Base-by-base conservation (phyloP, 352 stramenopile genomes). In the Globisporangium viniferum region DNA sequence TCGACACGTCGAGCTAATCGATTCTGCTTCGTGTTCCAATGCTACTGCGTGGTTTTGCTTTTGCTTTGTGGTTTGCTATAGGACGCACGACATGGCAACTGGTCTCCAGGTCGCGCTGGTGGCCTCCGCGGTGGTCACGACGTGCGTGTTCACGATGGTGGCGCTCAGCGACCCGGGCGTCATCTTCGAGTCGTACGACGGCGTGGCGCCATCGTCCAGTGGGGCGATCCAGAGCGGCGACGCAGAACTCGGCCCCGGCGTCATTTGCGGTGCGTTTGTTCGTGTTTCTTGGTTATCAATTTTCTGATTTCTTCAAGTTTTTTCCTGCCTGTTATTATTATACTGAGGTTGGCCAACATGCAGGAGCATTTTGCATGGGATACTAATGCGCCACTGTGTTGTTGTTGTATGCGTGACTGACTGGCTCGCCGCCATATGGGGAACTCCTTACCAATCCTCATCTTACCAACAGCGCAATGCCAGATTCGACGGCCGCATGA, bases 91-190 rank as follows among this genome's bases (percentile, higher is more conserved):
- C 29, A 58, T 91, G 35, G 59, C 77, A 33, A 4, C 76, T 15
- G 78, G 76, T 1, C 70, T 89, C 4, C 77, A 88, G 59, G 63
- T 86, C 14, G 75, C 80, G 44, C 66, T 93, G 29, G 14, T 88
- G 7, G 56, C 73, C 12, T 89, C 82, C 18, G 82, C 88, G 36
- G 76, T 80, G 24, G 18, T 88, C 46, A 89, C 87, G 29, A 90
- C 84, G 22, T 66, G 74, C n/a, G 78, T 82, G 36, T 93, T 93
- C 72, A 88, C 83, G 5, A 80, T 93, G 73, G 82, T 91, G 33
- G 87, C 87, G 49, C 92, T 80, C 70, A 92, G 85, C 49, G 85
- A 94, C 66, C 87, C 87, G 0, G 86, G 86, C 39, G 71, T 94
- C 2, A 70, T 94, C 20, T 91, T 81, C 39, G 71, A 92, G 46